A percentile compares a stretch with the other conserved stretches of the same genome.
Conservation (phyloP, 2,329 filamentous ascomycete species). For the Colletotrichum eleusines region DNA sequence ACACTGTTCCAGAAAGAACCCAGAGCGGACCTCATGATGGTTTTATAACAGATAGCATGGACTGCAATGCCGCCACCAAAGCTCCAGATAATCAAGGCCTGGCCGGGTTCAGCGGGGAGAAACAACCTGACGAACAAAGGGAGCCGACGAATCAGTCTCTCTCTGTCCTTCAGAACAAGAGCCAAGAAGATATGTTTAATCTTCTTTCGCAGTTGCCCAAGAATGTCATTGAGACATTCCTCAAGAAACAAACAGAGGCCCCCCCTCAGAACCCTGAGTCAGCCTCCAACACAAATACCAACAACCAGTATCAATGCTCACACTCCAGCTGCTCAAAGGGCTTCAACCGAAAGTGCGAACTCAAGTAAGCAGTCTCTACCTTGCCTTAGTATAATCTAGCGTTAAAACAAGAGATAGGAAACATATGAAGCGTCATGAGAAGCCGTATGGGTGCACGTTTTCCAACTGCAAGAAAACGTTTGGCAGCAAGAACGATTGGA, state of each 20-base stretch:
- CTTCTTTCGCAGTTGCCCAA: conserved; percentile 49
- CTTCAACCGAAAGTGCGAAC: conserved; percentile 65
- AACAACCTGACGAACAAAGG: not conserved
- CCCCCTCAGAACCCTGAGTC: conserved; percentile 40
- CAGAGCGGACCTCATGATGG: not conserved
- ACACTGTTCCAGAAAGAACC: not conserved
- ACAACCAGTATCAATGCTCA: conserved; percentile 25
- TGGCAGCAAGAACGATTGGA: conserved; percentile 96
- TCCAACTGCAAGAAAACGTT: conserved; percentile 77
- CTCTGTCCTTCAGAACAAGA: not conserved
- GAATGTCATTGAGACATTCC: conserved; percentile 49
- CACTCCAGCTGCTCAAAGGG: conserved; percentile 57
- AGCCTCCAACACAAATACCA: not conserved
- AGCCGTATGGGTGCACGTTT: conserved; percentile 86
- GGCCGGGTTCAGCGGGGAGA: not conserved
- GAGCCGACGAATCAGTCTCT: not conserved
- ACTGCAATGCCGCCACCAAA: not conserved
- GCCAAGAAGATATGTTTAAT: conserved; percentile 34
- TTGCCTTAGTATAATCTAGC: conserved; percentile 4
- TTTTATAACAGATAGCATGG: not conserved
- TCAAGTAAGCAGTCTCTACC: conserved; percentile 62
- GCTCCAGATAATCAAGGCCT: not conserved
- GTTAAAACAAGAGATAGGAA: conserved; percentile 69
- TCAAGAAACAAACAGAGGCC: conserved; percentile 43
- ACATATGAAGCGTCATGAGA: conserved; percentile 83